Percentiles rank a stretch among this genome's conserved stretches.
Conservation (phyloP, 345 rosid genomes). For the Lepidium africanum region DNA sequence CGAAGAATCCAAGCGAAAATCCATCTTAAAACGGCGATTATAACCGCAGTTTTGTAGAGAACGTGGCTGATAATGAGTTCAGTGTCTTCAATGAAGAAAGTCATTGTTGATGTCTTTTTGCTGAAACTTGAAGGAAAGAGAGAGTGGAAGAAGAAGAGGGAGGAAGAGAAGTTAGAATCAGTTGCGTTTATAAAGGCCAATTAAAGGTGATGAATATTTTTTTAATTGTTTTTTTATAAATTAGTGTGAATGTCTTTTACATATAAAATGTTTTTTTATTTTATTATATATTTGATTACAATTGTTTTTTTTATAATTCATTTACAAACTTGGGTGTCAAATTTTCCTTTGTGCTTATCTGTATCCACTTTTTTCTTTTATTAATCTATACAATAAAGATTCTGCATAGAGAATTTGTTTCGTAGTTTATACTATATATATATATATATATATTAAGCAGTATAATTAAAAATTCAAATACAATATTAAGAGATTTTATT, state of each 20-base stretch:
- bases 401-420: no score
- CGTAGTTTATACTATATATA: no score
- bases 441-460: no score
- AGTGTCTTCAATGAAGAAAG: constrained; percentile 52
- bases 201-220: constrained; percentile 4
- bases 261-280: not conserved
- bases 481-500: no score
- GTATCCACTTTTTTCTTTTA: not conserved
- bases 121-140: not conserved
- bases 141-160: not conserved
- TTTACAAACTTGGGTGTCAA: not conserved
- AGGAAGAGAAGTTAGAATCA: not conserved
- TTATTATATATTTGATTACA: no score
- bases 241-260: not conserved
- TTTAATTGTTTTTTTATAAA: not conserved
- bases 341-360: not conserved
- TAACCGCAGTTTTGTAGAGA: constrained; percentile 64
- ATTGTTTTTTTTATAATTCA: not conserved
- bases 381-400: not conserved
- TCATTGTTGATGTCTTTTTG: constrained; percentile 23
- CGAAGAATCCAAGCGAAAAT: constrained; percentile 40
- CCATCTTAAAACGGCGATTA: constrained; percentile 63
- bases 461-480: no score
- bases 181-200: not conserved
- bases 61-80: constrained; percentile 39